Evolutionary conservation across 1,284 basidiomycete species (phyloP).

Genomic region (Apiotrichum mycotoxinovorans): DNA sequence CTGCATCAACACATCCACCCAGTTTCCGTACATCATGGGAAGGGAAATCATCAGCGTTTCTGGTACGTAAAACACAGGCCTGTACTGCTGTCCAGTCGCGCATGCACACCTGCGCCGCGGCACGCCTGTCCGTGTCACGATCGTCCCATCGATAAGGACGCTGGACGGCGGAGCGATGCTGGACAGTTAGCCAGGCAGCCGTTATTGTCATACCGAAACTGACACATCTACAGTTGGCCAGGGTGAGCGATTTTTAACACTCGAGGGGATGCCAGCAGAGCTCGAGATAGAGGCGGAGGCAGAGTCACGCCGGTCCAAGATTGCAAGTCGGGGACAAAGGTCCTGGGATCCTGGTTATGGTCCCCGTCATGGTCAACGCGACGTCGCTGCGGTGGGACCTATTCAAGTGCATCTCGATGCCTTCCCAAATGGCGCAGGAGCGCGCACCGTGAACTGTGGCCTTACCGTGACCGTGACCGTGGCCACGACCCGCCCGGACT

Average conservation of each 20-base stretch:
- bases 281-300: no score
- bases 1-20: background rate
- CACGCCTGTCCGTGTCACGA: no score
- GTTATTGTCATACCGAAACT: background rate
- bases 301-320: background rate
- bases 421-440: background rate
- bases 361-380: background rate
- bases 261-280: background rate
- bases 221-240: constrained; percentile 22
- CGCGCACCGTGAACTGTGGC: background rate
- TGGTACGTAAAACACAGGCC: constrained; percentile 35
- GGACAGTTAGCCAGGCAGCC: background rate
- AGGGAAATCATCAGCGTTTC: constrained; percentile 44
- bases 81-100: no score
- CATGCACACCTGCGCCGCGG: background rate
- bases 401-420: background rate
- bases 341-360: no score
- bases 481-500: no score
- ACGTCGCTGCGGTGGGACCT: background rate
- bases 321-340: background rate
- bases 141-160: background rate
- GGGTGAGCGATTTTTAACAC: constrained; percentile 13
- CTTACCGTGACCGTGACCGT: no score
- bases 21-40: no score
- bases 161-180: background rate